Evolutionary conservation across 345 rosid species (phyloP), one percentile per base, ranked within the genome.

Genomic region (Heritiera littoralis): DNA sequence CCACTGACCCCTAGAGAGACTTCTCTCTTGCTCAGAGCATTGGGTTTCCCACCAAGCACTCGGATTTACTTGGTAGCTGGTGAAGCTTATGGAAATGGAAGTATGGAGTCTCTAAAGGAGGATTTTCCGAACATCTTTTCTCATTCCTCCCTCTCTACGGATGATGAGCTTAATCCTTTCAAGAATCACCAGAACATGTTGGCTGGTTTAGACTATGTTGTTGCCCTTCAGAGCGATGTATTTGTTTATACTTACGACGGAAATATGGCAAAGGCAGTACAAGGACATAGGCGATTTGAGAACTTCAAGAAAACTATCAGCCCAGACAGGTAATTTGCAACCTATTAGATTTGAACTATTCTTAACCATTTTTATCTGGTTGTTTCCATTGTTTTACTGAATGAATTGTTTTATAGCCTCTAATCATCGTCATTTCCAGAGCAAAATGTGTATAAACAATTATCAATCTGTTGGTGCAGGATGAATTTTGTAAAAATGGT

Each of bases 221-320:
- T 94, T 73, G 98, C 98, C 40, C 90, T 94, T 84, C 88, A 93
- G 70, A 93, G 98, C 78, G 95, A 88, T 43, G 94, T 86, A 14
- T 89, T 95, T 87, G 87, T 93, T 70, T 92, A 92, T 76, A 95
- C 99, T 1, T 95, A 93, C 48, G 94, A 95, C 35, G 98, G 99
- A 77, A 95, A 95, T 83, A 93, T 95, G 99, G 99, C 99, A 28
- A 95, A 95, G 90, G 98, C 99, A 17, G 94, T 93, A 73, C 93
- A 95, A 85, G 98, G 98, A 81, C 99, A 95, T 79, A 83, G 99
- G 84, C 85, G 96, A 67, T 93, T 90, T 67, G 96, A 91, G 85
- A 81, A 89, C 83, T 95, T 95, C 85, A 91, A 86, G 89, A 95
- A 90, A 83, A 95, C 98, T 9, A 90, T 95, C 80, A 89, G 72